Evolutionary conservation across 2,329 filamentous ascomycete genomes (phyloP).

Genomic region (Nannizzia gypsea): DNA sequence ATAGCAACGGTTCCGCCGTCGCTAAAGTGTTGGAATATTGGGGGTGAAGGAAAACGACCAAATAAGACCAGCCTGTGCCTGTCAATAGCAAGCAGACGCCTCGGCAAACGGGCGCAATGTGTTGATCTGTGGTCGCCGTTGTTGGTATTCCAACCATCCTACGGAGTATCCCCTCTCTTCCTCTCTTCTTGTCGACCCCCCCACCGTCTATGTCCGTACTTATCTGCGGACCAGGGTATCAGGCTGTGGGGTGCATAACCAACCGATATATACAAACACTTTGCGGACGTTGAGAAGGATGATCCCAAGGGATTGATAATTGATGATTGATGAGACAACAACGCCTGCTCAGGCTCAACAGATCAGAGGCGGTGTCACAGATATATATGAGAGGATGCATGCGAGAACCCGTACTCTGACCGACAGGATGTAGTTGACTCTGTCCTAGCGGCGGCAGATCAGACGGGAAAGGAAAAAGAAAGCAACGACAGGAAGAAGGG

Average conservation of each 20-base stretch:
- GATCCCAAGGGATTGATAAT: not conserved
- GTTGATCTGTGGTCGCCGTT: not conserved
- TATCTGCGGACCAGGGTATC: not conserved
- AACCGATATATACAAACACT: not conserved
- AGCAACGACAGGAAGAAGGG: too few species aligned
- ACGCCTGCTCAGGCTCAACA: not conserved
- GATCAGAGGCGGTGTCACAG: not conserved
- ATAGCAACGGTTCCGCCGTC: not conserved
- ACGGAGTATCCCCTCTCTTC: not conserved
- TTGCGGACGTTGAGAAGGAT: not conserved
- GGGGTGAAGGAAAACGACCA: not conserved
- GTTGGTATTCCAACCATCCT: not conserved
- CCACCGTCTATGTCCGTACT: not conserved
- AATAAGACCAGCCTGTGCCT: not conserved
- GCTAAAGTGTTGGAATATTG: not conserved
- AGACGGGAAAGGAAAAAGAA: too few species aligned
- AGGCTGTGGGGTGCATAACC: slow-evolving; percentile 1
- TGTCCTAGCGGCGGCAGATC: not conserved
- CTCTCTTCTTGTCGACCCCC: not conserved
- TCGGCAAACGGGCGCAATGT: not conserved
- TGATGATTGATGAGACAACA: not conserved
- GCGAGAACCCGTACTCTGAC: not conserved
- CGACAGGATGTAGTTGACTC: not conserved
- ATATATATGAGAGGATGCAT: not conserved
- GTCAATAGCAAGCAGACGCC: not conserved